Conservation (phyloP, 164 flowering plant genomes). For the Berberis vulgaris region DNA sequence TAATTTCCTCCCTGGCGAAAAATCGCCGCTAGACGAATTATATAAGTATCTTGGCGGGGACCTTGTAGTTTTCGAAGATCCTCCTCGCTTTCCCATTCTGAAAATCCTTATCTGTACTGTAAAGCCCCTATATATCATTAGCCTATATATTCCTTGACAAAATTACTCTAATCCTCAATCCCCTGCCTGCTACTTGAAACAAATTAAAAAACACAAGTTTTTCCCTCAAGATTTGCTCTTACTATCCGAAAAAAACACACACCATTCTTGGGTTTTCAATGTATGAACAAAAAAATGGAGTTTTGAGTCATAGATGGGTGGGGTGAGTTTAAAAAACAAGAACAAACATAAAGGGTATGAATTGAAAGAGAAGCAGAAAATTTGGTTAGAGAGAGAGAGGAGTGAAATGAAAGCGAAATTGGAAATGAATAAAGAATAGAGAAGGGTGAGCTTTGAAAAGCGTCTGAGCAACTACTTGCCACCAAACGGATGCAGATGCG, state of each 20-base stretch:
- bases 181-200: too few species aligned
- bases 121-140: not conserved
- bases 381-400: constrained; percentile 23
- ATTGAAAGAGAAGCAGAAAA: constrained; percentile 26
- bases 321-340: too few species aligned
- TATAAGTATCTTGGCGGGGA: constrained; percentile 20
- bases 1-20: constrained; percentile 37
- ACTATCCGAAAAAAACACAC: too few species aligned
- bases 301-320: too few species aligned
- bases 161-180: not conserved
- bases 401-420: constrained; percentile 23
- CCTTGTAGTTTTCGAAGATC: constrained; percentile 28
- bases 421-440: constrained; percentile 8
- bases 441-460: constrained; percentile 12
- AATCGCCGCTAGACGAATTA: constrained; percentile 23
- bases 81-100: constrained; percentile 43
- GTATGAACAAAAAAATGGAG: too few species aligned
- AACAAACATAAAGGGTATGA: not conserved
- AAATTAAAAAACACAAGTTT: too few species aligned
- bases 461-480: constrained; percentile 22
- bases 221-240: too few species aligned
- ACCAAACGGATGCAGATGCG: constrained; percentile 21
- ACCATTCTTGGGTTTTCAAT: too few species aligned
- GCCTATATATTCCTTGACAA: not conserved
- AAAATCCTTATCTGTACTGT: not conserved